Evolutionary conservation across 2,329 filamentous ascomycete genomes (phyloP).

Genomic region (Thielaviopsis euricoi): DNA sequence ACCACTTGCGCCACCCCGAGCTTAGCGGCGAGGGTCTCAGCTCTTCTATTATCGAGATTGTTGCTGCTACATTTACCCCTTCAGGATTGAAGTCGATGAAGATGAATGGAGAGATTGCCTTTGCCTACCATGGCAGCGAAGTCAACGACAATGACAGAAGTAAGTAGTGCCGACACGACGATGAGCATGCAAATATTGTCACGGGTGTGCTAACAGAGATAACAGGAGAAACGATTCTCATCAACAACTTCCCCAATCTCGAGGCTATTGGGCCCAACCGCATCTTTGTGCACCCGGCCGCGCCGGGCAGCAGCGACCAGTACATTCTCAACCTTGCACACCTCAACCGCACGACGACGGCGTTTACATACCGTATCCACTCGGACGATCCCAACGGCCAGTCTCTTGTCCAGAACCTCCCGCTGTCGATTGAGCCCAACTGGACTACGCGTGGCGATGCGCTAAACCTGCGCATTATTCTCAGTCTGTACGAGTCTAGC

Average conservation of each 20-base stretch:
- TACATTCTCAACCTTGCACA: constrained; percentile 61
- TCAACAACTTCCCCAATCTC: constrained; percentile 76
- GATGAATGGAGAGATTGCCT: constrained; percentile 75
- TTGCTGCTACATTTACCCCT: constrained; percentile 70
- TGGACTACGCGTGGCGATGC: constrained; percentile 80
- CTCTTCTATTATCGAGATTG: constrained; percentile 77
- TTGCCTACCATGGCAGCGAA: constrained; percentile 53
- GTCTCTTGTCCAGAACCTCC: constrained; percentile 40
- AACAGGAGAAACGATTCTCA: constrained; percentile 52
- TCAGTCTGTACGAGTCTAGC: constrained; percentile 1
- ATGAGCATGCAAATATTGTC: background rate
- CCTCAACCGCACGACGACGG: constrained; percentile 58
- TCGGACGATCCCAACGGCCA: constrained; percentile 39
- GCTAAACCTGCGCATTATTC: constrained; percentile 59
- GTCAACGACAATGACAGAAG: constrained; percentile 26
- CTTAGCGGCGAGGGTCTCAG: constrained; percentile 66
- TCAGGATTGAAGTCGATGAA: constrained; percentile 54
- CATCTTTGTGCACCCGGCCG: constrained; percentile 62
- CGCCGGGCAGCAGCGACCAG: constrained; percentile 52
- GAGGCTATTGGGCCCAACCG: constrained; percentile 91
- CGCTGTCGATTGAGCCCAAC: constrained; percentile 53
- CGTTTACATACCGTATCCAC: constrained; percentile 86
- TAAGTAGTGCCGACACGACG: constrained; percentile 23
- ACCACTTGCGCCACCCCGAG: constrained; percentile 65
- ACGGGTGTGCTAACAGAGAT: constrained; percentile 18